These are phyloP conservation scores for Lichenothelia convexa DNA, from an alignment of 495 filamentous ascomycete species.

Conservation along the genomic window DNA sequence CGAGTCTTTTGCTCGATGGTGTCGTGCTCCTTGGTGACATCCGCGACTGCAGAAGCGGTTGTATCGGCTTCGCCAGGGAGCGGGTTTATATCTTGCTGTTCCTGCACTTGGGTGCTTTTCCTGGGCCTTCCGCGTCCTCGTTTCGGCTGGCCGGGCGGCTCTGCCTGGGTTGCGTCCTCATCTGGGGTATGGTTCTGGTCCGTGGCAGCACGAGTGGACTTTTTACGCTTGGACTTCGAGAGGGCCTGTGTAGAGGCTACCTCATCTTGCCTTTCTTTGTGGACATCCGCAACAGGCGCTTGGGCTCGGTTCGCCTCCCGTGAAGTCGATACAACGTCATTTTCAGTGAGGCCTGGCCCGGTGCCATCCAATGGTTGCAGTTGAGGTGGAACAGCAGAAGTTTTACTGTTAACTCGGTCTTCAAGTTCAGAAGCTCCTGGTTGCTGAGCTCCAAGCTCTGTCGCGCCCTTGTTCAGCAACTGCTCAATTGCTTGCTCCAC, in stretches of 20 bases:
- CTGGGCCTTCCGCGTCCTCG: conserved; percentile 6
- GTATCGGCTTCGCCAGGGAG: no score
- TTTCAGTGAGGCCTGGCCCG: no score
- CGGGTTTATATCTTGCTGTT: not conserved
- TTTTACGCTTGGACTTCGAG: conserved; percentile 1
- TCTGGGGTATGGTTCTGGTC: not conserved
- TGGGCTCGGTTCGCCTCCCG: no score
- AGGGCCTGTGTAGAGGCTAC: no score
- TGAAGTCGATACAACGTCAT: no score
- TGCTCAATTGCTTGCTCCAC: conserved; percentile 6
- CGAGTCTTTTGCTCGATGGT: not conserved
- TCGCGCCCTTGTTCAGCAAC: no score
- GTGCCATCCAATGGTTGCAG: not conserved
- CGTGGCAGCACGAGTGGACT: not conserved
- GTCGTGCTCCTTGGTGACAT: not conserved
- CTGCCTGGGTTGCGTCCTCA: not conserved
- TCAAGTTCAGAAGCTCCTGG: no score
- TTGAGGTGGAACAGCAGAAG: no score
- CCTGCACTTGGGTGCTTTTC: not conserved
- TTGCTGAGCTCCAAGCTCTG: no score
- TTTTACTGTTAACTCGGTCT: no score
- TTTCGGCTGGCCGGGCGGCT: conserved; percentile 1
- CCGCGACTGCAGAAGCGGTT: not conserved
- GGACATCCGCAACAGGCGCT: no score
- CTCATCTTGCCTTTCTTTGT: no score